Percentiles rank a stretch among this genome's conserved stretches.
phyloP scores from a whole-genome alignment of 345 rosid genomes.

The Nephelium lappaceum region DNA sequence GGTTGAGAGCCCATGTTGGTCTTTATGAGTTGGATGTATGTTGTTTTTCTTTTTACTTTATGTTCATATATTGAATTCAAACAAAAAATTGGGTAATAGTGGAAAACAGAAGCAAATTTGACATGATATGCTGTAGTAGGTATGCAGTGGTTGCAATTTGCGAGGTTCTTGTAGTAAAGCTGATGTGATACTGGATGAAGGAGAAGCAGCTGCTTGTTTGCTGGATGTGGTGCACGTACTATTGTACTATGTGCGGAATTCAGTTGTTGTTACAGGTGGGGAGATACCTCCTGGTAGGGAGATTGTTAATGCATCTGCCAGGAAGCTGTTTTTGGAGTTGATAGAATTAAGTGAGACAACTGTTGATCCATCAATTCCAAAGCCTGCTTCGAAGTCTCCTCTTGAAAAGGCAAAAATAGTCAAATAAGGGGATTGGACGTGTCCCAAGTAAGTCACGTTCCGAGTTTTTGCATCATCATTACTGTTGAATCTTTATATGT shows the following conservation, averaged over 20 bases:
- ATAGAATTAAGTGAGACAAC: slow-evolving; percentile 65
- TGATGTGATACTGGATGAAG: slow-evolving; percentile 61
- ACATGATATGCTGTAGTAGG: slow-evolving; percentile 36
- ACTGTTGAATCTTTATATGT: neutral
- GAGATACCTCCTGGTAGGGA: slow-evolving; percentile 56
- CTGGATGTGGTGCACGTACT: slow-evolving; percentile 79
- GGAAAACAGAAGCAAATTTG: too few species aligned
- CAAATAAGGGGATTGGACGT: slow-evolving; percentile 71
- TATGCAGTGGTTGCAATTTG: slow-evolving; percentile 76
- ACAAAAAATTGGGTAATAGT: too few species aligned
- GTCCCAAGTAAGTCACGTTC: slow-evolving; percentile 67
- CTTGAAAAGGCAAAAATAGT: slow-evolving; percentile 27
- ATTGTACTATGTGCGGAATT: slow-evolving; percentile 68
- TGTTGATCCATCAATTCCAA: slow-evolving; percentile 53
- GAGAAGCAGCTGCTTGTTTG: slow-evolving; percentile 73
- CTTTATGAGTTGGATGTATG: slow-evolving; percentile 88
- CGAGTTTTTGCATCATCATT: too few species aligned
- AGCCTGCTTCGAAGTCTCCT: slow-evolving; percentile 40
- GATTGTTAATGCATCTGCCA: slow-evolving; percentile 54
- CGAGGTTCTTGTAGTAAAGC: slow-evolving; percentile 92
- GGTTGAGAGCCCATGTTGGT: slow-evolving; percentile 64
- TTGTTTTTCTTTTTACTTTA: neutral
- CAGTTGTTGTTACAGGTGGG: slow-evolving; percentile 57
- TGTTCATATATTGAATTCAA: neutral
- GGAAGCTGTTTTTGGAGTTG: slow-evolving; percentile 75